Percentiles rank a stretch among this genome's conserved stretches.
Conservation (phyloP, 2,329 filamentous ascomycete genomes). For the Aspergillus brasiliensis region DNA sequence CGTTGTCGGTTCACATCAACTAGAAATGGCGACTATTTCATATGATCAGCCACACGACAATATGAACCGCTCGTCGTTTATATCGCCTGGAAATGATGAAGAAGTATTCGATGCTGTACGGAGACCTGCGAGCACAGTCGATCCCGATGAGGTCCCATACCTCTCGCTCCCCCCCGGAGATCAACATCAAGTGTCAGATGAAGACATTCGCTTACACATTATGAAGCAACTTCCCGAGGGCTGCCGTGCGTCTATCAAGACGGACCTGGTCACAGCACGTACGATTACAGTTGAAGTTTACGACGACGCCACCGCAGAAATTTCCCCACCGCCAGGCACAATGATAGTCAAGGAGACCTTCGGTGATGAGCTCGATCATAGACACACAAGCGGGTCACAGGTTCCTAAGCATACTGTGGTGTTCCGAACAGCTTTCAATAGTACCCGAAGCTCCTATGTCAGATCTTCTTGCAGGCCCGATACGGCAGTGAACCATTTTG, state of each 20-base stretch:
- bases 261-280: slow-evolving; percentile 46
- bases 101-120: slow-evolving; percentile 43
- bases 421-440: slow-evolving; percentile 49
- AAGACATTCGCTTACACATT: slow-evolving; percentile 52
- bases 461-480: slow-evolving; percentile 23
- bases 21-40: slow-evolving; percentile 34
- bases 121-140: slow-evolving; percentile 30
- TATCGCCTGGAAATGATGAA: slow-evolving; percentile 40
- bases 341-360: slow-evolving; percentile 49
- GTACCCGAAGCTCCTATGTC: slow-evolving; percentile 40
- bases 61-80: slow-evolving; percentile 57
- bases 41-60: slow-evolving; percentile 49
- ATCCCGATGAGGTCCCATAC: slow-evolving; percentile 27
- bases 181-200: slow-evolving; percentile 45
- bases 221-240: slow-evolving; percentile 47
- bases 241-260: slow-evolving; percentile 46
- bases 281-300: slow-evolving; percentile 52
- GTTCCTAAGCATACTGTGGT: slow-evolving; percentile 48
- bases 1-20: slow-evolving; percentile 46
- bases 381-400: slow-evolving; percentile 38
- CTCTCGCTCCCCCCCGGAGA: slow-evolving; percentile 38
- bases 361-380: slow-evolving; percentile 47
- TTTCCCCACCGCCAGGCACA: slow-evolving; percentile 48
- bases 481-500: background rate
- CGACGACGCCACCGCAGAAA: slow-evolving; percentile 45